These are phyloP conservation scores for Cantharellus anzutake DNA, from an alignment of 768 basidiomycete species.

Conservation along the genomic window DNA sequence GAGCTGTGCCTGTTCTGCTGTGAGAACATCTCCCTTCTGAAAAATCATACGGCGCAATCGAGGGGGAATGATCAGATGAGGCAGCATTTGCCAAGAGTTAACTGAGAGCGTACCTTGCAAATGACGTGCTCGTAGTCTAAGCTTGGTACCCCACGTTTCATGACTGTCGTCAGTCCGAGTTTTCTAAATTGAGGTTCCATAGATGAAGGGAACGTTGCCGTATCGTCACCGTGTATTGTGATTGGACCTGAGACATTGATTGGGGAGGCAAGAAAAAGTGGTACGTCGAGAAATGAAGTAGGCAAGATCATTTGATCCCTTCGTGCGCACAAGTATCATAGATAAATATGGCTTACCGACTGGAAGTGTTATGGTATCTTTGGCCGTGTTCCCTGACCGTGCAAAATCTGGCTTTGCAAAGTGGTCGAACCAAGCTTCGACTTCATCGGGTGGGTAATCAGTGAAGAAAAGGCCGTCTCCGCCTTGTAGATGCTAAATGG, in stretches of 20 bases:
- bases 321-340: not conserved
- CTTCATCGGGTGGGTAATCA: conserved; percentile 73
- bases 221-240: conserved; percentile 44
- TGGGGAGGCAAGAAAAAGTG: not conserved
- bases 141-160: conserved; percentile 78
- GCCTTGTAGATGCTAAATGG: conserved; percentile 70
- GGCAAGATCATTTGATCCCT: not conserved
- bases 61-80: not conserved
- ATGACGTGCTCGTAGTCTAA: conserved; percentile 62
- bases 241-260: conserved; percentile 42
- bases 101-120: conserved; percentile 28
- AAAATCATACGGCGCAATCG: not conserved
- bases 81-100: not conserved
- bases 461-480: conserved; percentile 91
- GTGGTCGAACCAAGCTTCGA: conserved; percentile 83
- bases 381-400: conserved; percentile 45
- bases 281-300: not conserved
- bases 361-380: conserved; percentile 54
- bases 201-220: conserved; percentile 87
- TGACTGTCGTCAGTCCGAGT: conserved; percentile 66
- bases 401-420: conserved; percentile 86
- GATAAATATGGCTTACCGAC: conserved; percentile 15
- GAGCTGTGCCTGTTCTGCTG: conserved; percentile 62
- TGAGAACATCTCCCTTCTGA: conserved; percentile 49
- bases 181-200: conserved; percentile 93